Conservation (phyloP, 2,329 filamentous ascomycete genomes). For the Thermoascus crustaceus region DNA sequence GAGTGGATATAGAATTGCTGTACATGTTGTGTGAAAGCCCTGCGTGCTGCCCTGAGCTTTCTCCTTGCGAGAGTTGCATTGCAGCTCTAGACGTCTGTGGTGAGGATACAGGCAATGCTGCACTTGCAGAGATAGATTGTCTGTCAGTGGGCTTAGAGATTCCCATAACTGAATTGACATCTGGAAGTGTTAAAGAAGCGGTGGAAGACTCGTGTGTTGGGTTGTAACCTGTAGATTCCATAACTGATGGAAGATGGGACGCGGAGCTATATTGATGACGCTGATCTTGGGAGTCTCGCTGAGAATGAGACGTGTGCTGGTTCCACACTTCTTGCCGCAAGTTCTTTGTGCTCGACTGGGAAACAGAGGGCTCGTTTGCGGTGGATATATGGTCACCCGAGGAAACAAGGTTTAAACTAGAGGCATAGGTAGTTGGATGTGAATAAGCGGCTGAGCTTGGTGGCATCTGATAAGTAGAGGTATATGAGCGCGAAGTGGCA, state of each 20-base stretch:
- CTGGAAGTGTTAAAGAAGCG: neutral
- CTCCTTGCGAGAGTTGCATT: neutral
- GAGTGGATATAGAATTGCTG: neutral
- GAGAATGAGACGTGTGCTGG: too few relatives aligned
- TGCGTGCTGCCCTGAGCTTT: too few relatives aligned
- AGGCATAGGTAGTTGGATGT: too few relatives aligned
- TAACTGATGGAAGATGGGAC: too few relatives aligned
- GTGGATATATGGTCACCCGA: too few relatives aligned
- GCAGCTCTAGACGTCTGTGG: neutral
- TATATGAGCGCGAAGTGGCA: neutral
- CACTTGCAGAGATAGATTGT: neutral
- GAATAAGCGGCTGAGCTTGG: neutral
- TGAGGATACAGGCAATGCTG: neutral
- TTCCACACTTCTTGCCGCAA: constrained; percentile 2
- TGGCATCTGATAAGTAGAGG: neutral
- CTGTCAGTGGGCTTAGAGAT: neutral
- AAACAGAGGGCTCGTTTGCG: neutral
- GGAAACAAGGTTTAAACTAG: too few relatives aligned
- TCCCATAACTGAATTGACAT: neutral
- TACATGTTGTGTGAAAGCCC: too few relatives aligned
- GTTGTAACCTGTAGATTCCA: too few relatives aligned
- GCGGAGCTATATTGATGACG: too few relatives aligned
- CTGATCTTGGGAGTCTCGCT: too few relatives aligned
- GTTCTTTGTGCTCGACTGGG: too few relatives aligned
- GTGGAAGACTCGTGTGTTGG: neutral